phyloP scores from a whole-genome alignment of 2,329 filamentous ascomycete genomes.

The Graphilbum fragrans region DNA sequence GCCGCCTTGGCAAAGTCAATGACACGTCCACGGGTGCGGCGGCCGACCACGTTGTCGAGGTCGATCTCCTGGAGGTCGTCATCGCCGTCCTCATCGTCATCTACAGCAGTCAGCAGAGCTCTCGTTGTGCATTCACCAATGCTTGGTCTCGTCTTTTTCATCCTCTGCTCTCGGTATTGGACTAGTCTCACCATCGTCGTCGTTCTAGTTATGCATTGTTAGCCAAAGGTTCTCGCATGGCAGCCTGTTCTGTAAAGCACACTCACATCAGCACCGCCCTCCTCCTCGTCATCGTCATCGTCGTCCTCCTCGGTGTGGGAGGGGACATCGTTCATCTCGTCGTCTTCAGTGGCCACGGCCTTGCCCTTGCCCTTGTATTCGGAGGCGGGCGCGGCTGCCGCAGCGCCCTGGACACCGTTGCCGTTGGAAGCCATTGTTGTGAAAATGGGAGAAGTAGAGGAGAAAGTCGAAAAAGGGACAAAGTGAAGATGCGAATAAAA shows the following conservation, averaged over 20 bases:
- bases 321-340: conserved; percentile 51
- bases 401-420: conserved; percentile 19
- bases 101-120: not conserved
- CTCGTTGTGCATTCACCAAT: not conserved
- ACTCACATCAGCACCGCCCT: conserved; percentile 35
- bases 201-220: not conserved
- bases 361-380: conserved; percentile 43
- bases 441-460: not conserved
- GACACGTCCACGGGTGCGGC: conserved; percentile 80
- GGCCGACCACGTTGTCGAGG: conserved; percentile 75
- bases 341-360: conserved; percentile 40
- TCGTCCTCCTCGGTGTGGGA: conserved; percentile 61
- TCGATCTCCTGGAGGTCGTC: conserved; percentile 88
- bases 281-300: conserved; percentile 57
- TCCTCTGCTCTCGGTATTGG: no score
- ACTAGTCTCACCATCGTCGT: not conserved
- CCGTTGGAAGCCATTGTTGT: conserved; percentile 9
- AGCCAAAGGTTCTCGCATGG: no score
- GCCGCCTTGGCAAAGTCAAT: conserved; percentile 93
- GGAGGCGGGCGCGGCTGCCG: conserved; percentile 5
- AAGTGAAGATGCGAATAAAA: not conserved
- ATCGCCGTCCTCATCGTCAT: conserved; percentile 57
- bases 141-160: no score
- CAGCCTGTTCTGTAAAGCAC: no score
- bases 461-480: not conserved